phyloP scores from a whole-genome alignment of 202 grass and related monocot genomes.

The Hordeum pubiflorum region DNA sequence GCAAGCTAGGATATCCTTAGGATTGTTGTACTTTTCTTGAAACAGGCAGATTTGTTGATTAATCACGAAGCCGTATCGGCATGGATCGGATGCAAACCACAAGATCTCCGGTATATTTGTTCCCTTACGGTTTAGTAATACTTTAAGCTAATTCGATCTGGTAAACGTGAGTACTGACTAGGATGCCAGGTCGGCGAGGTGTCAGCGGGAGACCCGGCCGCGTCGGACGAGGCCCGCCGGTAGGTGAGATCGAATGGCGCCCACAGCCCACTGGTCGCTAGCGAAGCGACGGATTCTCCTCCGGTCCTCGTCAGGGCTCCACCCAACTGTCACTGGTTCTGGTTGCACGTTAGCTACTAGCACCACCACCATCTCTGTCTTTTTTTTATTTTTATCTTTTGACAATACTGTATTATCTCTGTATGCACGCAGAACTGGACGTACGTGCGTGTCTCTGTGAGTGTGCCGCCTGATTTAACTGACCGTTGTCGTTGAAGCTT shows the following conservation, averaged over 20 bases:
- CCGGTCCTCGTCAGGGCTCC: neutral
- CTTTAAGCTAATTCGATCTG: neutral
- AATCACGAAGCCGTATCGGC: neutral
- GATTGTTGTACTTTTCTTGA: neutral
- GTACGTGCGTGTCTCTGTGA: neutral
- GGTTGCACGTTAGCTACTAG: neutral
- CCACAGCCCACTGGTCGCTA: neutral
- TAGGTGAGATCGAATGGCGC: neutral
- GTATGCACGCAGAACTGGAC: no score
- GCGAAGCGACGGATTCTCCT: neutral
- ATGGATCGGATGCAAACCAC: neutral
- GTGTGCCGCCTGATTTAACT: neutral
- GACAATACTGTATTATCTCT: no score
- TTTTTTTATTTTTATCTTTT: no score
- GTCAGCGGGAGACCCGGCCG: neutral
- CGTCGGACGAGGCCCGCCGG: neutral
- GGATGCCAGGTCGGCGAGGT: neutral
- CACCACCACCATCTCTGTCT: no score
- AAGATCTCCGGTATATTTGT: neutral
- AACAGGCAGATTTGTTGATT: neutral
- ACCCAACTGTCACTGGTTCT: neutral
- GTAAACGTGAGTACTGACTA: neutral
- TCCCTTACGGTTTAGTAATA: neutral
- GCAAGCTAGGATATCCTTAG: neutral
- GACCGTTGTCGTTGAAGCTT: neutral